Conservation (phyloP, 1,284 basidiomycete species). For the Sanghuangporus baumii region DNA sequence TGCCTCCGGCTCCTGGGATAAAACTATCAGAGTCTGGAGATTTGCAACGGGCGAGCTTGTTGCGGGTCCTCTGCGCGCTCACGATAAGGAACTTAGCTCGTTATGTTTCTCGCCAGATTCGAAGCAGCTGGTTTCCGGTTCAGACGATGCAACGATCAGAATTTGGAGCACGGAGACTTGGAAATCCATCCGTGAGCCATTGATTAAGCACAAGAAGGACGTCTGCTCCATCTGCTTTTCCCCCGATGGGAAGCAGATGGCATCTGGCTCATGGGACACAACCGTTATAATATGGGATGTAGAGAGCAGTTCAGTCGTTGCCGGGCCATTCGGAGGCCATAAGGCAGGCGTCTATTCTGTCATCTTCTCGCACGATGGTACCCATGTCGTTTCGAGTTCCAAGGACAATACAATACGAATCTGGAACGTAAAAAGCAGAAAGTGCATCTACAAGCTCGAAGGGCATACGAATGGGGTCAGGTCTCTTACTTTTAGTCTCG, state of each 20-base stretch:
- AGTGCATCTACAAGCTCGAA: not conserved
- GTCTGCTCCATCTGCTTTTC: not conserved
- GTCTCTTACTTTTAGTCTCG: slow-evolving; percentile 6
- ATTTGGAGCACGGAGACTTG: not conserved
- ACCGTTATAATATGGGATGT: not conserved
- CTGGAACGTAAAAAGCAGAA: not conserved
- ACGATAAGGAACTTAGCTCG: not conserved
- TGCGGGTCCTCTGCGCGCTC: not conserved
- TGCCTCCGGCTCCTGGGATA: slow-evolving; percentile 8
- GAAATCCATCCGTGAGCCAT: not conserved
- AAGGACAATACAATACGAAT: not conserved
- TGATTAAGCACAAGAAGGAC: not conserved
- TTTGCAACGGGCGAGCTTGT: not conserved
- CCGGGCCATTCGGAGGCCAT: not conserved
- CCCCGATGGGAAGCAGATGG: not conserved
- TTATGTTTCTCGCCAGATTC: not conserved
- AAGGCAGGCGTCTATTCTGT: not conserved
- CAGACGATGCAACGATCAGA: not conserved
- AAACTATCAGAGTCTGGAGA: slow-evolving; percentile 11
- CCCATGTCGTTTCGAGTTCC: not conserved
- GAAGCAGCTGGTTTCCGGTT: not conserved
- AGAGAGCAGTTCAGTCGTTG: not conserved
- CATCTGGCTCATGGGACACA: not conserved
- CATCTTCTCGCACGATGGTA: not conserved
- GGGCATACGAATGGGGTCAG: not conserved